Conservation (phyloP, 306 rosid species). For the Dryas octopetala region DNA sequence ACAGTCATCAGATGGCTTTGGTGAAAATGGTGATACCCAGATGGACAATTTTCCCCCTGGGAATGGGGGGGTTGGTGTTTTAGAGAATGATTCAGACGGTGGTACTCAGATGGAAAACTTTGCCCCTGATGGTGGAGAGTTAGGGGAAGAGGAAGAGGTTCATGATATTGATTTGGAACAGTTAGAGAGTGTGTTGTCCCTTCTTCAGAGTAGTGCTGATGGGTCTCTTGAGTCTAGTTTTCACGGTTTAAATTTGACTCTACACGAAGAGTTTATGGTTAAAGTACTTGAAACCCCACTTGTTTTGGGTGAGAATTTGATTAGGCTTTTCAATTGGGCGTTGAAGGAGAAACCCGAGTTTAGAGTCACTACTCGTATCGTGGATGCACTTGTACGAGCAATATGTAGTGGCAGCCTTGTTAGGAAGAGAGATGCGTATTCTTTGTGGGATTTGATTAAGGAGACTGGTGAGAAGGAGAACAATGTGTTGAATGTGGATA, state of each 20-base stretch:
- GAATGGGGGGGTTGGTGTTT: neutral
- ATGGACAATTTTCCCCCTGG: constrained; percentile 6
- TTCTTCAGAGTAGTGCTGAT: constrained; percentile 46
- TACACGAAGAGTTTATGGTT: constrained; percentile 46
- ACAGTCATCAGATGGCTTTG: constrained; percentile 12
- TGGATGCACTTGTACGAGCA: constrained; percentile 47
- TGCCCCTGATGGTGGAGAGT: constrained; percentile 7
- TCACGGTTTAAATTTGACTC: constrained; percentile 39
- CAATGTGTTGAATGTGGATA: constrained; percentile 31
- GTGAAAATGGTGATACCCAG: constrained; percentile 21
- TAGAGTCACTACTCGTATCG: constrained; percentile 30
- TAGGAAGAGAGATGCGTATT: constrained; percentile 41
- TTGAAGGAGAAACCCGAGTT: constrained; percentile 47
- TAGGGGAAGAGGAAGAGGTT: constrained; percentile 18
- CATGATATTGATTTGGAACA: constrained; percentile 50
- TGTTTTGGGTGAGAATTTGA: constrained; percentile 52
- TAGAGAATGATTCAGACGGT: too few relatives aligned
- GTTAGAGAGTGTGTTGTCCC: constrained; percentile 47
- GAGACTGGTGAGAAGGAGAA: constrained; percentile 51
- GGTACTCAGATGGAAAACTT: too few relatives aligned
- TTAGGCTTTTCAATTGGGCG: constrained; percentile 69
- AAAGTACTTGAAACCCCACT: constrained; percentile 48
- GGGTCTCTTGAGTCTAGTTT: constrained; percentile 57
- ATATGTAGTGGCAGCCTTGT: constrained; percentile 23
- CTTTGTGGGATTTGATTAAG: constrained; percentile 67